Evolutionary conservation across 2,329 filamentous ascomycete genomes (phyloP).

Genomic region (Dryadomyces sulphureus): DNA sequence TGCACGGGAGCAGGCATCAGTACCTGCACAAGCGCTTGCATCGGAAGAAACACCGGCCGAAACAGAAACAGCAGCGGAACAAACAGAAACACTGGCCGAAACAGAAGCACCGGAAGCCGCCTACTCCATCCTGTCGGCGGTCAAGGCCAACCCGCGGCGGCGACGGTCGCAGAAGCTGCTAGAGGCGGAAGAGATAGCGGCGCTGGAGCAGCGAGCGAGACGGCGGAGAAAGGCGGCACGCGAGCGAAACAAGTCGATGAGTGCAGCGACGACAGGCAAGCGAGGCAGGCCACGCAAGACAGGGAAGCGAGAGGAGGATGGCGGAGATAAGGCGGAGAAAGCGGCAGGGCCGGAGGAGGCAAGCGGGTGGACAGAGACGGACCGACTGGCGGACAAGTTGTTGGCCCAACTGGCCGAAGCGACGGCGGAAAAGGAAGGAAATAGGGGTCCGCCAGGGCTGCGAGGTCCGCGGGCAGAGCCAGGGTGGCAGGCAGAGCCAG

Average conservation of each 20-base stretch:
- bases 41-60: too few species aligned
- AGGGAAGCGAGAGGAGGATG: too few species aligned
- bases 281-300: too few species aligned
- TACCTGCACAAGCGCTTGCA: too few species aligned
- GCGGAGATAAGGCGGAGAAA: not conserved
- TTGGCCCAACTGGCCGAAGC: not conserved
- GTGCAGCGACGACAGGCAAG: not conserved
- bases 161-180: conserved; percentile 7
- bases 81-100: not conserved
- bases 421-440: too few species aligned
- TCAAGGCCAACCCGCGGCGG: conserved; percentile 27
- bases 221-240: not conserved
- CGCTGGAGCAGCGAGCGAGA: not conserved
- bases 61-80: too few species aligned
- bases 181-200: conserved; percentile 1
- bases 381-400: conserved; percentile 1
- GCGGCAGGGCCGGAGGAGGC: not conserved
- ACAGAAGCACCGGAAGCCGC: not conserved
- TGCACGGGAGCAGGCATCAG: too few species aligned
- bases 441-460: not conserved
- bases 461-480: not conserved
- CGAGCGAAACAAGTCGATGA: conserved; percentile 5
- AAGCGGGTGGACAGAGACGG: conserved; percentile 2
- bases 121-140: conserved; percentile 32
- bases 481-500: not conserved